Percentiles rank a stretch among this genome's conserved stretches.
phyloP scores from a whole-genome alignment of 257 asterid species.

The Coffea canephora region DNA sequence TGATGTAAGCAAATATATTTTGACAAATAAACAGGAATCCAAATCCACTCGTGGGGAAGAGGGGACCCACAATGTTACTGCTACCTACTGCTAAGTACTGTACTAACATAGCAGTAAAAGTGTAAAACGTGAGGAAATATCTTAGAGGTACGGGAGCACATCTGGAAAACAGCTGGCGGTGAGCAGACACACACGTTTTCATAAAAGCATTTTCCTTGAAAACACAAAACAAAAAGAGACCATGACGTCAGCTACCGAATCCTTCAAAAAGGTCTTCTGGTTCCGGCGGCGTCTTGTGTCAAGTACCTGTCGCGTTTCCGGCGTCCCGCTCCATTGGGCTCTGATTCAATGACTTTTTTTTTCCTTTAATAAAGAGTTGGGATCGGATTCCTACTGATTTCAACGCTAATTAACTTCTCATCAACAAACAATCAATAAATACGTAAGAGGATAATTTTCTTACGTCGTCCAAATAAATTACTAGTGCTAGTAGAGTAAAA shows the following conservation, averaged over 20 bases:
- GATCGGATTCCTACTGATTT: too few relatives aligned
- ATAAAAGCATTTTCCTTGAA: background rate
- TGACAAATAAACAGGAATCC: too few relatives aligned
- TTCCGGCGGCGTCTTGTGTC: background rate
- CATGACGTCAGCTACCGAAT: conserved; percentile 21
- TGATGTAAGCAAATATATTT: too few relatives aligned
- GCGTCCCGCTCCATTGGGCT: too few relatives aligned
- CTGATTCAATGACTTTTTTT: too few relatives aligned
- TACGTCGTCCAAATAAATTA: too few relatives aligned
- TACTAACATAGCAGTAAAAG: too few relatives aligned
- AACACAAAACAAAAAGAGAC: background rate
- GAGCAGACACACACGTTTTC: conserved; percentile 28
- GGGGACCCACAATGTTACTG: background rate
- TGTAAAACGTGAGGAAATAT: conserved; percentile 14
- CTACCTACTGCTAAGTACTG: background rate
- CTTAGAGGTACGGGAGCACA: conserved; percentile 20
- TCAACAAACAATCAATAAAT: too few relatives aligned
- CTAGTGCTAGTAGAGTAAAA: too few relatives aligned
- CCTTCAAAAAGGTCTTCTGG: background rate
- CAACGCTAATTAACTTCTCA: too few relatives aligned
- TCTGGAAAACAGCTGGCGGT: conserved; percentile 47
- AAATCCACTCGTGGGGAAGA: conserved; percentile 10
- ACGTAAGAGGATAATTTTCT: too few relatives aligned
- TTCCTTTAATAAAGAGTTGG: too few relatives aligned
- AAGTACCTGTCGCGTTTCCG: background rate